Base-by-base conservation (phyloP, 164 flowering plant species). In the Umbellularia californica region DNA sequence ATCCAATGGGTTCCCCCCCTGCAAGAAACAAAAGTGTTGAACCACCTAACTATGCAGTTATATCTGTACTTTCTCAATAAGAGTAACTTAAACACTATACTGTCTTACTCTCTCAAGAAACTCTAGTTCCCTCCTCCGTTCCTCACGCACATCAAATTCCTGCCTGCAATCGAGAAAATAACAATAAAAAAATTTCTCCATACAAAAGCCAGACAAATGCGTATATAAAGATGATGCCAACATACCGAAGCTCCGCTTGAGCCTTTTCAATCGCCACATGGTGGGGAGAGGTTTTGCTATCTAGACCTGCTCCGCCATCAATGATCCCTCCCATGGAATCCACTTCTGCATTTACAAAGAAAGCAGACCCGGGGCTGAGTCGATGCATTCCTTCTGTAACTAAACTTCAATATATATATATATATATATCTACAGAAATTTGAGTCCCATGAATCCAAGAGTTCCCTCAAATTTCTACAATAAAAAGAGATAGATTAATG, bases 1-100 rank as follows among this genome's bases (percentile, higher is more conserved):
- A 76, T 96, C 98, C 84, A 96, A 86, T 3, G 98, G 99, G 84
- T 96, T 86, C 17, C 99, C 99, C 77, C 99, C 99, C 99, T 96
- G 85, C 79, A 79, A 77, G 33, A 74, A 33, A 79, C 55, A 68
- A 5, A 41, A 41, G 47, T 41, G 47, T 71, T 55, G 10, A 75
- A 66, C 65, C 41, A 77, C 60, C 41, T 33, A 23, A 74, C 50
- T 11, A 17, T 13, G 41, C 33, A 68, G 47, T 13, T 65, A 62
- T 5, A 13, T 41, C 15, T 3, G 15, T 23, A 41, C 12, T 11
- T 60, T 47, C 10, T 24, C 3, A 71, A 74, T 6, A 33, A 30
- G 30, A 33, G 7, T 11, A 68, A 30, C 10, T 51, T 24, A 78
- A 69, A 47, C 19, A 60, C 35, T 52, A 68, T 2, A 33, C 3